Conservation (phyloP, 371 early-diverging fungal species). For the Mucor mucedo region DNA sequence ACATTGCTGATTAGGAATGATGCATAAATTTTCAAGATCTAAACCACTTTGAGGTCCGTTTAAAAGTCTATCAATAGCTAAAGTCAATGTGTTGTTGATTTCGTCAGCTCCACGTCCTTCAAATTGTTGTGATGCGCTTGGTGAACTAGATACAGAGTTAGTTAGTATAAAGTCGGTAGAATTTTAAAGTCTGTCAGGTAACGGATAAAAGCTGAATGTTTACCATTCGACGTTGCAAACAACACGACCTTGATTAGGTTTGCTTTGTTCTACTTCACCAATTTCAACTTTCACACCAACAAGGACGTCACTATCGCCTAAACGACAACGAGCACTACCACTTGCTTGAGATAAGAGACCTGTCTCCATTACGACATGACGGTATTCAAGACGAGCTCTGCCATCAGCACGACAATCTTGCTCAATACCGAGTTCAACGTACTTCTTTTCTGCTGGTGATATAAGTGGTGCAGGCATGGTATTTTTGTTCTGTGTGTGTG, state of each 20-base stretch:
- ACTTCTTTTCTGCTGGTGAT: slow-evolving; percentile 83
- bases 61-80: slow-evolving; percentile 79
- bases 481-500: neutral
- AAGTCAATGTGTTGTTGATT: slow-evolving; percentile 80
- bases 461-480: slow-evolving; percentile 55
- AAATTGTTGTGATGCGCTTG: slow-evolving; percentile 82
- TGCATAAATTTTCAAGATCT: slow-evolving; percentile 82
- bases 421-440: slow-evolving; percentile 84
- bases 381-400: slow-evolving; percentile 76
- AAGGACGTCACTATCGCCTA: slow-evolving; percentile 86
- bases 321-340: slow-evolving; percentile 82
- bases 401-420: slow-evolving; percentile 88
- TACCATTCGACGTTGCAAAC: slow-evolving; percentile 90
- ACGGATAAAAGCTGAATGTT: neutral
- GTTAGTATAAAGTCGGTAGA: no score
- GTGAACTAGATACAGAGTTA: slow-evolving; percentile 51
- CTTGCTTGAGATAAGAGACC: slow-evolving; percentile 88
- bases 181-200: no score
- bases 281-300: slow-evolving; percentile 95
- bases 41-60: slow-evolving; percentile 84
- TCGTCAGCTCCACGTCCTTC: slow-evolving; percentile 85
- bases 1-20: slow-evolving; percentile 87
- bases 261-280: slow-evolving; percentile 67
- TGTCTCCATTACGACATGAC: slow-evolving; percentile 78
- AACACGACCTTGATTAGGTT: slow-evolving; percentile 68